phyloP scores from a whole-genome alignment of 1,284 basidiomycete species.

The Moniliella sp. region DNA sequence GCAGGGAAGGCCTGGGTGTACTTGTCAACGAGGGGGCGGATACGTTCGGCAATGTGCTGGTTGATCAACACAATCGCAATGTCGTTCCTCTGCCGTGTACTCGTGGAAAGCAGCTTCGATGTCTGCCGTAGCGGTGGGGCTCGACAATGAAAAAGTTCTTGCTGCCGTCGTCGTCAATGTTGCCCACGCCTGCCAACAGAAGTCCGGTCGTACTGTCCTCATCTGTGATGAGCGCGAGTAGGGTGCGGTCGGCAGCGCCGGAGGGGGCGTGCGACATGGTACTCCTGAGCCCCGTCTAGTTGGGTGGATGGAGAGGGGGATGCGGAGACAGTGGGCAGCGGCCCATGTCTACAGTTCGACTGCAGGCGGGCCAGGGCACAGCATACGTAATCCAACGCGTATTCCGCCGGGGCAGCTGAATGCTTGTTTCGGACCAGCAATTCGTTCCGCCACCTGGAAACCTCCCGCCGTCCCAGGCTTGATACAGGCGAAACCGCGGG shows the following conservation, averaged over 20 bases:
- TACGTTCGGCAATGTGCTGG: conserved; percentile 50
- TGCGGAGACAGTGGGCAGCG: too few species aligned
- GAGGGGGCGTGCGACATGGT: not conserved
- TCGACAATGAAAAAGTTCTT: conserved; percentile 33
- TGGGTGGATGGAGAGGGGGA: too few species aligned
- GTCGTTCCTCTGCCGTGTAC: conserved; percentile 21
- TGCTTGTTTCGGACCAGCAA: too few species aligned
- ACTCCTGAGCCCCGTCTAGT: too few species aligned
- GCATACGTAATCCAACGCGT: too few species aligned
- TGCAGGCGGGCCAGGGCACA: too few species aligned
- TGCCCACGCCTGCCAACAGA: conserved; percentile 30
- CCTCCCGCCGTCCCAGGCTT: not conserved
- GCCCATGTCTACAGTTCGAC: too few species aligned
- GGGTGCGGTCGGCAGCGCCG: conserved; percentile 12
- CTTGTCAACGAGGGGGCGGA: conserved; percentile 75
- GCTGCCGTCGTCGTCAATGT: conserved; percentile 19
- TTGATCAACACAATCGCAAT: conserved; percentile 32
- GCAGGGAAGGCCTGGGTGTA: conserved; percentile 92
- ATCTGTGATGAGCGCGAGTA: conserved; percentile 21
- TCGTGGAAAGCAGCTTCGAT: conserved; percentile 24
- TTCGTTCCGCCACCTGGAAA: too few species aligned
- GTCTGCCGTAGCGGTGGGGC: conserved; percentile 18
- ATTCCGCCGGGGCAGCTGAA: too few species aligned
- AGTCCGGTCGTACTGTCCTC: conserved; percentile 32
- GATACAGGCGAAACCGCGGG: not conserved